A percentile compares a stretch with the other conserved stretches of the same genome.
Conservation (phyloP, 768 basidiomycete genomes). For the Boletus rufocinnamomeus region DNA sequence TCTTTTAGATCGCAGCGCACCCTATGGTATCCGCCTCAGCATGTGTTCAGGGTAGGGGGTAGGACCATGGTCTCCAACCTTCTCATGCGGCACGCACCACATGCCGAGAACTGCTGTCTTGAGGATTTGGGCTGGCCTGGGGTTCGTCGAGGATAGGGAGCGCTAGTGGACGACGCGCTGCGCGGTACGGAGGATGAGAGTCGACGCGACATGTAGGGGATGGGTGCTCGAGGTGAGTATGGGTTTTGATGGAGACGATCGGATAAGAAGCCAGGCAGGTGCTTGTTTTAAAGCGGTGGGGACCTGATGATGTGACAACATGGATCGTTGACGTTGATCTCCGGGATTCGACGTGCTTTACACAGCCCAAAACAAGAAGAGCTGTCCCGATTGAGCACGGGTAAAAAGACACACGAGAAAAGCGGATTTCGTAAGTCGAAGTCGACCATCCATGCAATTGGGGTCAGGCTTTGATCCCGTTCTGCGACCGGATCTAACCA, state of each 20-base stretch:
- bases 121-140: conserved; percentile 71
- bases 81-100: conserved; percentile 90
- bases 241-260: conserved; percentile 27
- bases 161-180: conserved; percentile 27
- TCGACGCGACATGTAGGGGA: conserved; percentile 58
- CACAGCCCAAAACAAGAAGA: conserved; percentile 26
- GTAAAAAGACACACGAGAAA: conserved; percentile 39
- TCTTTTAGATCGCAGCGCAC: conserved; percentile 95
- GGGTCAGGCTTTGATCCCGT: conserved; percentile 26
- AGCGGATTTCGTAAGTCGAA: conserved; percentile 40
- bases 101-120: conserved; percentile 88
- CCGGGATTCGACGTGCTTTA: conserved; percentile 29
- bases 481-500: conserved; percentile 19
- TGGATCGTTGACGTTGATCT: conserved; percentile 33
- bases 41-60: not conserved
- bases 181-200: conserved; percentile 40
- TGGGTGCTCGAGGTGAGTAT: not conserved
- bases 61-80: conserved; percentile 46
- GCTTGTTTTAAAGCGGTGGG: conserved; percentile 25
- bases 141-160: conserved; percentile 48
- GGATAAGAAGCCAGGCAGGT: conserved; percentile 23
- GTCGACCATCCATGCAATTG: conserved; percentile 28
- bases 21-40: conserved; percentile 39
- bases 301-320: conserved; percentile 22
- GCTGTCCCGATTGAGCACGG: conserved; percentile 21